Conservation (phyloP, 2,329 filamentous ascomycete species). For the Hortaea sp. region DNA sequence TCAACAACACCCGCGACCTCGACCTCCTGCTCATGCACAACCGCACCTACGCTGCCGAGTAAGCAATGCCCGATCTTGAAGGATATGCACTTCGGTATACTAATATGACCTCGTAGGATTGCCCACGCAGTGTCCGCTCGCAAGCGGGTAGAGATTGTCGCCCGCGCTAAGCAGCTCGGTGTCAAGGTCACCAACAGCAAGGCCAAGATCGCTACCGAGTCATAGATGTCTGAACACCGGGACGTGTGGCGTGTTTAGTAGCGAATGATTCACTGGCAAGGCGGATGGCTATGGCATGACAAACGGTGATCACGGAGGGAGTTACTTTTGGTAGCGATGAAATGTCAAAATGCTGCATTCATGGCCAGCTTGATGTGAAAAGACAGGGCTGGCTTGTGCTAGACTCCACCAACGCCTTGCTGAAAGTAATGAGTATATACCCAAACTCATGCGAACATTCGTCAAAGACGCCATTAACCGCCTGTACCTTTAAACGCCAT, state of each 20-base stretch:
- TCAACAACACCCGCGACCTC: slow-evolving; percentile 91
- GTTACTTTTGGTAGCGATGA: slow-evolving; percentile 4
- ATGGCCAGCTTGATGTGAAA: neutral
- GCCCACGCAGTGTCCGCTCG: slow-evolving; percentile 94
- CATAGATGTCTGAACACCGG: slow-evolving; percentile 26
- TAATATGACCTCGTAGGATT: slow-evolving; percentile 56
- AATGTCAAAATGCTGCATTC: neutral
- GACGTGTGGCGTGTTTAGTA: too few relatives aligned
- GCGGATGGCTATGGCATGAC: slow-evolving; percentile 3
- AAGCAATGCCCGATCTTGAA: slow-evolving; percentile 36
- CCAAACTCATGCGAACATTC: too few relatives aligned
- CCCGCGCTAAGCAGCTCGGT: slow-evolving; percentile 92
- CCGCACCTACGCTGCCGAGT: slow-evolving; percentile 98
- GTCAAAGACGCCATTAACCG: neutral
- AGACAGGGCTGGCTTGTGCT: neutral
- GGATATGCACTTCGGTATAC: slow-evolving; percentile 19
- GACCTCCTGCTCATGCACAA: slow-evolving; percentile 99
- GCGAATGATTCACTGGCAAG: slow-evolving; percentile 15
- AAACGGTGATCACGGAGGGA: slow-evolving; percentile 7
- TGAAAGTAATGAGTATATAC: slow-evolving; percentile 12
- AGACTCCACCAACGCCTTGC: slow-evolving; percentile 23
- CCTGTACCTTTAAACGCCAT: neutral
- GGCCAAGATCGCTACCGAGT: slow-evolving; percentile 96
- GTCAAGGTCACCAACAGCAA: slow-evolving; percentile 99
- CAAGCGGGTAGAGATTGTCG: slow-evolving; percentile 97